These are phyloP conservation scores for Blastobotrys americana DNA, from an alignment of 805 yeast species.

Conservation along the genomic window DNA sequence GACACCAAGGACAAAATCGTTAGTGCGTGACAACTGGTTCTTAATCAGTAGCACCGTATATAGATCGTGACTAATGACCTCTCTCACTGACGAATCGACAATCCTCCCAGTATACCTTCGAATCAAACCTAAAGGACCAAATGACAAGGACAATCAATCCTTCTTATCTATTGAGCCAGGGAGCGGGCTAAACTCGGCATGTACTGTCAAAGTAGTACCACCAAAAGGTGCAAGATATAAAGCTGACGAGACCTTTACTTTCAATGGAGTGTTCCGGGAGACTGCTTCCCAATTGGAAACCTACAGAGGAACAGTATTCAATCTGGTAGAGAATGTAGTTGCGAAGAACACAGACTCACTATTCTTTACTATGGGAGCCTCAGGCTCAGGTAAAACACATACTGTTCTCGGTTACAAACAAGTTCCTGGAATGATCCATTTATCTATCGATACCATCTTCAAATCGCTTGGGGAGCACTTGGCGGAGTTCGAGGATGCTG, in stretches of 20 bases:
- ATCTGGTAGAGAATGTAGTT: slow-evolving; percentile 29
- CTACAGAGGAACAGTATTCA: slow-evolving; percentile 31
- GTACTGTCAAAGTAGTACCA: slow-evolving; percentile 22
- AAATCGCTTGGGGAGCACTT: slow-evolving; percentile 23
- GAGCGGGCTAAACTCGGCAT: slow-evolving; percentile 6
- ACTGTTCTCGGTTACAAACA: slow-evolving; percentile 25
- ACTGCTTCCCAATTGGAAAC: slow-evolving; percentile 31
- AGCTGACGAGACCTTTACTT: slow-evolving; percentile 25
- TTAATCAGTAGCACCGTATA: too few relatives aligned
- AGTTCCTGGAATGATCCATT: slow-evolving; percentile 34
- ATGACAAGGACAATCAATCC: slow-evolving; percentile 17
- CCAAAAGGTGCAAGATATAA: slow-evolving; percentile 20
- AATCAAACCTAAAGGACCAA: slow-evolving; percentile 31
- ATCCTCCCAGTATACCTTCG: slow-evolving; percentile 35
- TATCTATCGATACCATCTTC: slow-evolving; percentile 33
- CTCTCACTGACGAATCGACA: slow-evolving; percentile 6
- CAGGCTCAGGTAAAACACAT: slow-evolving; percentile 43
- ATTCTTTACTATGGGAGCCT: slow-evolving; percentile 46
- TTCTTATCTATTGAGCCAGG: slow-evolving; percentile 22
- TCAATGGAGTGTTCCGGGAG: slow-evolving; percentile 32
- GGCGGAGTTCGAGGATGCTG: slow-evolving; percentile 20
- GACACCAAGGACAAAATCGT: too few relatives aligned
- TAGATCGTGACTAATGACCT: too few relatives aligned
- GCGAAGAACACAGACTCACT: slow-evolving; percentile 35
- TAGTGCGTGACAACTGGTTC: too few relatives aligned